Evolutionary conservation across 768 basidiomycete species (phyloP).

Genomic region (Pholiota molesta): DNA sequence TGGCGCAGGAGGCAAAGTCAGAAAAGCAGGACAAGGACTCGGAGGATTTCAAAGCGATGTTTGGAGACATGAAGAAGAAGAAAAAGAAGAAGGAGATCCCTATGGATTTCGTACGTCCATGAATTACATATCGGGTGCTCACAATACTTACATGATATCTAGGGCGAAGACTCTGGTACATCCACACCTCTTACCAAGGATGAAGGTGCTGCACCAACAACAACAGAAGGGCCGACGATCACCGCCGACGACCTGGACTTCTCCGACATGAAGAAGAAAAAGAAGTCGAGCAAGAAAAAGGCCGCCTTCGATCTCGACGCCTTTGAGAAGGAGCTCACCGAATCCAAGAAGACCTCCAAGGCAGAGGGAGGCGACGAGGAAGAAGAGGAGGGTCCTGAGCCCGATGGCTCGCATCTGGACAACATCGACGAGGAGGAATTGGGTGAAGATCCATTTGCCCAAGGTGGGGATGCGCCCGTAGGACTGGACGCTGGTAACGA

Average conservation of each 20-base stretch:
- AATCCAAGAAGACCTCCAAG: constrained; percentile 58
- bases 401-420: constrained; percentile 65
- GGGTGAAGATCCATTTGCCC: constrained; percentile 87
- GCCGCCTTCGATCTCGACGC: constrained; percentile 88
- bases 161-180: constrained; percentile 71
- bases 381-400: constrained; percentile 52
- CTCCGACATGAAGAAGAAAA: constrained; percentile 97
- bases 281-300: constrained; percentile 87
- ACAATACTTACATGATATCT: constrained; percentile 3
- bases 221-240: constrained; percentile 41
- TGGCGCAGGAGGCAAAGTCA: constrained; percentile 51
- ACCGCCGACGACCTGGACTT: constrained; percentile 86
- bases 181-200: constrained; percentile 51
- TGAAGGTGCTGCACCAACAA: constrained; percentile 34
- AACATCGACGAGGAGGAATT: constrained; percentile 82
- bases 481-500: constrained; percentile 77
- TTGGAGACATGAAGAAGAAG: constrained; percentile 89
- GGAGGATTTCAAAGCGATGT: constrained; percentile 82
- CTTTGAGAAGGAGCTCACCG: constrained; percentile 89
- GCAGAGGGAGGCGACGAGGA: constrained; percentile 51
- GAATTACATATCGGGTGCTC: background rate
- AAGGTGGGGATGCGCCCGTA: constrained; percentile 51
- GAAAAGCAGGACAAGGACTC: constrained; percentile 49
- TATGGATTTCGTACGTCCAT: constrained; percentile 68
- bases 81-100: constrained; percentile 94